Percentiles rank a stretch among this genome's conserved stretches.
These are phyloP conservation scores for Geosmithia flava DNA, from an alignment of 2,329 filamentous ascomycete species.

Conservation along the genomic window DNA sequence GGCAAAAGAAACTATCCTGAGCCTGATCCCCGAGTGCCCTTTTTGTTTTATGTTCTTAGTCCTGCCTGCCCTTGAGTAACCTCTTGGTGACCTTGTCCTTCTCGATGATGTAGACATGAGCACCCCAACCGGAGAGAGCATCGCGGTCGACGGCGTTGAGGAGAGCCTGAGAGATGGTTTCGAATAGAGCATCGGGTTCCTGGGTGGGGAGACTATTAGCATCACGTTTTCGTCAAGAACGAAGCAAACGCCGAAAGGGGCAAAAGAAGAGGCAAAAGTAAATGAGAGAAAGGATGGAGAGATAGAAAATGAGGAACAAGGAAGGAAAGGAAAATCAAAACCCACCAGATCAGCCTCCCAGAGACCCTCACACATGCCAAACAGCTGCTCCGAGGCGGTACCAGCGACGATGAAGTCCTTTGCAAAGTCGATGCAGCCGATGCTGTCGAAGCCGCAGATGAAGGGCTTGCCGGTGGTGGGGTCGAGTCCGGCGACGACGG, in stretches of 20 bases:
- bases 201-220: conserved; percentile 17
- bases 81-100: conserved; percentile 99
- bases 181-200: conserved; percentile 90
- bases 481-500: conserved; percentile 90
- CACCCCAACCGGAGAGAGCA: conserved; percentile 93
- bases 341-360: conserved; percentile 92
- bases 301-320: not conserved
- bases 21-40: not conserved
- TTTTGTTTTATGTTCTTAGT: conserved; percentile 38
- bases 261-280: not conserved
- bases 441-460: conserved; percentile 98
- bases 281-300: not conserved
- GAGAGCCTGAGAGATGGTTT: conserved; percentile 92
- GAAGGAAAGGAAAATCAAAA: conserved; percentile 19
- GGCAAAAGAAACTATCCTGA: not conserved
- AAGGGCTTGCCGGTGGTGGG: conserved; percentile 90
- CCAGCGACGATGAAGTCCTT: conserved; percentile 99
- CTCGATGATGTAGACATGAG: conserved; percentile 98
- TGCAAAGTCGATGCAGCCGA: conserved; percentile 98
- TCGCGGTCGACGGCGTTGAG: conserved; percentile 95
- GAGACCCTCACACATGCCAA: conserved; percentile 94
- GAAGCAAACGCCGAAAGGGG: no score
- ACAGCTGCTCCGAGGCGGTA: conserved; percentile 92
- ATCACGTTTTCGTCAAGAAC: not conserved
- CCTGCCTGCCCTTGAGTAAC: conserved; percentile 94